phyloP scores from a whole-genome alignment of 2,329 filamentous ascomycete species.

The Fusarium sp. region DNA sequence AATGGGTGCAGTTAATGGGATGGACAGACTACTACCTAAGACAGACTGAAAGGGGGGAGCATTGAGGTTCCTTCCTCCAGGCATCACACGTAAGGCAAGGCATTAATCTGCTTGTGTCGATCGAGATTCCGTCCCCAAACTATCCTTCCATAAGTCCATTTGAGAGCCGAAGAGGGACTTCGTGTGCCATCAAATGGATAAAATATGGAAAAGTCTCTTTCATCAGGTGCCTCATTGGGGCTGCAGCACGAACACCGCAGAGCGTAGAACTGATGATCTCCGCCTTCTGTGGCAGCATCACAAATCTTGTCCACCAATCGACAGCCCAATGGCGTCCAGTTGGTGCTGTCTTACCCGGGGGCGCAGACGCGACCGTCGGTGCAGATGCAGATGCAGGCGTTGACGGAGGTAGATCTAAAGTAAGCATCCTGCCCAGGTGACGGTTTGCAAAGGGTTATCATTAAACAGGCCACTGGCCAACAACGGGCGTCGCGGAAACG shows the following conservation, averaged over 20 bases:
- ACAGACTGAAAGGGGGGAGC: not conserved
- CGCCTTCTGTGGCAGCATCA: constrained; percentile 31
- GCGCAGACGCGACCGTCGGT: constrained; percentile 1
- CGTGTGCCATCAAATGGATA: not conserved
- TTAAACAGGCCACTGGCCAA: constrained; percentile 22
- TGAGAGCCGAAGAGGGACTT: not conserved
- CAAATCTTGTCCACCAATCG: constrained; percentile 25
- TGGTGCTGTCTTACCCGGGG: constrained; percentile 26
- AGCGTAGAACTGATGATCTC: constrained; percentile 39
- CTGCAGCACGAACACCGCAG: constrained; percentile 31
- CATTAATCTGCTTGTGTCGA: constrained; percentile 15
- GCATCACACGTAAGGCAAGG: constrained; percentile 14
- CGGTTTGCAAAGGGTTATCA: constrained; percentile 2
- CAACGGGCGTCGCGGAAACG: constrained; percentile 43
- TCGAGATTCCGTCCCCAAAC: constrained; percentile 27
- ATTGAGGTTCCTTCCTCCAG: constrained; percentile 19
- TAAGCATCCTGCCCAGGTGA: constrained; percentile 13
- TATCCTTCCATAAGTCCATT: not conserved
- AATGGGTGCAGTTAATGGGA: not conserved
- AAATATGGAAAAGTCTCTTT: constrained; percentile 19
- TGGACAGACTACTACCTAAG: not conserved
- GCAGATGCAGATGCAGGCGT: constrained; percentile 3
- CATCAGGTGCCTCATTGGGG: constrained; percentile 27
- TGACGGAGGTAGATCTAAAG: constrained; percentile 8
- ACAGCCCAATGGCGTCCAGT: constrained; percentile 14